Evolutionary conservation across 2,329 filamentous ascomycete genomes (phyloP), one percentile per base, ranked within the genome.

Genomic region (Trichoderma atroviride): DNA sequence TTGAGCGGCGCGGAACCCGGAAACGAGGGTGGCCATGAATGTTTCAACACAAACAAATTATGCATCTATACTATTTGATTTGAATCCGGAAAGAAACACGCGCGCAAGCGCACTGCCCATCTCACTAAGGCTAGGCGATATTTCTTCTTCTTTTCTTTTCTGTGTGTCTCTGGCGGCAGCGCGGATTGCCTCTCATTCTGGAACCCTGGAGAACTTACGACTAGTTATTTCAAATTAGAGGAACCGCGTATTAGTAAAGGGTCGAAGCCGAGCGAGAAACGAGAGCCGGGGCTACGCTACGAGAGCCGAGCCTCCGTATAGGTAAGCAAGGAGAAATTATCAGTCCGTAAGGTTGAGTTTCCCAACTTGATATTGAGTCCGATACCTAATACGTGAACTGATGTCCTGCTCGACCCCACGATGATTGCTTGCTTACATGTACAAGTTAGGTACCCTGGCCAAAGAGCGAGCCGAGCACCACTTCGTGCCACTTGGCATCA

Each of bases 61-160:
- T 27, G 27, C 27, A 27, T 27, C 27, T 27, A 5, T 35, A 13
- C 31, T 35, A 35, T 22, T n/a, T 22, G 22, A 52, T 22, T 24
- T 53, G 50, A 27, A 24, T 24, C 22, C 24, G 24, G 35, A 22
- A 57, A 66, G n/a, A 55, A 24, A 53, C 22, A 50, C 22, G 22
- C 47, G 52, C 37, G 52, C 37, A 50, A 14, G 53, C 64, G 55
- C 64, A 67, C 64, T 50, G 64, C 64, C 64, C 64, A 52, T 67
- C 64, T 59, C 55, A 52, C 64, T 40, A 11, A 22, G 33, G n/a
- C n/a, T 35, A 35, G 33, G 33, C 22, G 27, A 35, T 22, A 16
- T 16, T 43, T 50, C 33, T 13, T 35, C 13, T 35, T 35, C 14
- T 5, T 52, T 55, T 16, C n/a, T 31, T 22, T 43, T 11, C 9